Base-by-base conservation (phyloP, 78 protist genomes). In the Cavenderia fasciculata region DNA sequence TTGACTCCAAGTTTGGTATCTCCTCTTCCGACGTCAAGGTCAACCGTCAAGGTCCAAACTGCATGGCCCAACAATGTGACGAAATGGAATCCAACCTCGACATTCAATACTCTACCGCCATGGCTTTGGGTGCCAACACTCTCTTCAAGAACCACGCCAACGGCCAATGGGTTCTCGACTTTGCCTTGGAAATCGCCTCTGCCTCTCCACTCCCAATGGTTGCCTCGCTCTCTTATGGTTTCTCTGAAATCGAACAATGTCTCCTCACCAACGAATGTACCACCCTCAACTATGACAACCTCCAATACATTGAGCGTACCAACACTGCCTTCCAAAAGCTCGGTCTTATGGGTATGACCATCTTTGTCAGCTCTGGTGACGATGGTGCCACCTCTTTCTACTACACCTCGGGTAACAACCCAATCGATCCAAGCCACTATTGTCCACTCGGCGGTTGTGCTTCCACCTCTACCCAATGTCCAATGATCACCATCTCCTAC, bases 361-460 rank as follows among this genome's bases (percentile, higher is more conserved):
- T 95, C 11, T 63, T 88, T 16, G 62, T 77, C 21, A 86, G 94
- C 2, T 40, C 92, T 10, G 97, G 97, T 57, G 97, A 95, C 78
- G 89, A 82, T 51, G 97, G 97, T 70, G 94, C 87, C 25, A 68
- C 79, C 61, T 59, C 59, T 14, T 70, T 72, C 65, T 44, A 21
- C 63, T 54, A 40, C 34, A 68, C 93, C 65, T 66, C 85, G n/a
- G 93, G 93, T 65, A 87, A 87, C 71, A 74, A 86, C 40, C 93
- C 93, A 68, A 33, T 87, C 21, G 93, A 73, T 36, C 27, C 36
- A 57, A 18, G 40, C 38, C 29, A 12, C 36, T 87, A 87, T 27
- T 87, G 93, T 31, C 93, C 93, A 75, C 21, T 74, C 38, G 93
- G 93, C 31, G 93, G 93, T 36, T 87, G 93, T 74, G 43, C 59